Evolutionary conservation across 345 rosid species (phyloP).

Genomic region (Bruguiera gymnorhiza): DNA sequence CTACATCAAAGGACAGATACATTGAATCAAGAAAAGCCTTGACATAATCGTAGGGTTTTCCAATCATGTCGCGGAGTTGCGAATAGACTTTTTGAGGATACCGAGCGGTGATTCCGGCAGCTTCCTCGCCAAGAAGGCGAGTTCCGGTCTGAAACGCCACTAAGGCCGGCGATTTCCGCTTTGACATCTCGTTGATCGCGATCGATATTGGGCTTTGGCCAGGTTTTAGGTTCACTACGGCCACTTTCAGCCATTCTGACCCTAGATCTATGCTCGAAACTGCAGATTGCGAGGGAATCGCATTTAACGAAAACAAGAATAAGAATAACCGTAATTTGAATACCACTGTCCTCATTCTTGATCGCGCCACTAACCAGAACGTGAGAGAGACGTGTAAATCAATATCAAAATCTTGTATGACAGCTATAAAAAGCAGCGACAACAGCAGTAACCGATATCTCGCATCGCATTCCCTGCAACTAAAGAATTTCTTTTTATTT

Average conservation of each 20-base stretch:
- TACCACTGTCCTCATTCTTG: neutral
- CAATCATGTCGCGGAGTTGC: constrained; percentile 75
- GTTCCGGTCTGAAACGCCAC: constrained; percentile 72
- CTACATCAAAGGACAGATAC: constrained; percentile 61
- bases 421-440: too few species aligned
- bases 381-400: too few species aligned
- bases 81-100: constrained; percentile 77
- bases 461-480: too few species aligned
- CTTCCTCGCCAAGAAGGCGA: constrained; percentile 87
- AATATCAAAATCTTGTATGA: too few species aligned
- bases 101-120: constrained; percentile 83
- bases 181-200: constrained; percentile 97
- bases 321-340: constrained; percentile 18
- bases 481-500: neutral
- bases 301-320: constrained; percentile 2
- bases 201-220: constrained; percentile 88
- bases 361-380: neutral
- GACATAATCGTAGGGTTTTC: constrained; percentile 65
- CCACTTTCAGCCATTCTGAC: constrained; percentile 87
- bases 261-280: constrained; percentile 94
- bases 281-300: constrained; percentile 53
- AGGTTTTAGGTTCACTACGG: constrained; percentile 76
- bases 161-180: constrained; percentile 81
- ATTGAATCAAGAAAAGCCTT: constrained; percentile 53
- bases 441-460: too few species aligned